Base-by-base conservation (phyloP, 371 early-diverging fungal genomes). In the Mucor velutinosus region DNA sequence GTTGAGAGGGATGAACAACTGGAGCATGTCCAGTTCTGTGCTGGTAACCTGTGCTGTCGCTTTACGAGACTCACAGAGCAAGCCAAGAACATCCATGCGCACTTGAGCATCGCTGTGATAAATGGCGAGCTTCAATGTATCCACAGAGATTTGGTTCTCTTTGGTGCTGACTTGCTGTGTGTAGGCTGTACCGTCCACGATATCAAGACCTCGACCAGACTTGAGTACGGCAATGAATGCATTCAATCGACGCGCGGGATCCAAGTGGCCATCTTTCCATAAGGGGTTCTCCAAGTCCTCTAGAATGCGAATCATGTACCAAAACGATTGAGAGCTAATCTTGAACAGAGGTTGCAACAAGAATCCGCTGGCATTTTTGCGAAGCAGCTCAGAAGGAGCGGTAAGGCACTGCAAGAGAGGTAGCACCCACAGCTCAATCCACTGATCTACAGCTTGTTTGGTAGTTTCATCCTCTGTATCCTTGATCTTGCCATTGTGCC, bases 21-120 rank as follows among this genome's bases (percentile, higher is more conserved):
- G 79, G 8, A 93, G 51, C 66, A 92, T 76, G 1, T 82, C 78
- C 30, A 85, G 64, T 66, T 94, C 93, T 19, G 76, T 73, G 11
- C 66, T 63, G 7, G 85, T 85, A 6, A 91, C 79, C n/a, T 82
- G 83, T 8, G 88, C 82, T 0, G 90, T 87, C 4, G 87, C 82
- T 37, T 90, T 88, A 39, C 87, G 81, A 0, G 93, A 86, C 62
- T 94, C 94, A 67, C 94, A 92, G 11, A 95, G 72, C 4, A 96
- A 77, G 5, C 92, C 94, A 49, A 95, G 78, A 0, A 91, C 90
- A 64, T 96, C 95, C 29, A 89, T 80, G 8, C 96, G 89, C n/a
- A 95, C 88, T 32, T 88, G 87, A 43, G 77, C 74, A 67, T 94
- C 94, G 1, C 84, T 81, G 65, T 94, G 93, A 60, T 86, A 78